These are phyloP conservation scores for Alternaria tenuissima DNA, from an alignment of 2,329 filamentous ascomycete genomes.

Conservation along the genomic window DNA sequence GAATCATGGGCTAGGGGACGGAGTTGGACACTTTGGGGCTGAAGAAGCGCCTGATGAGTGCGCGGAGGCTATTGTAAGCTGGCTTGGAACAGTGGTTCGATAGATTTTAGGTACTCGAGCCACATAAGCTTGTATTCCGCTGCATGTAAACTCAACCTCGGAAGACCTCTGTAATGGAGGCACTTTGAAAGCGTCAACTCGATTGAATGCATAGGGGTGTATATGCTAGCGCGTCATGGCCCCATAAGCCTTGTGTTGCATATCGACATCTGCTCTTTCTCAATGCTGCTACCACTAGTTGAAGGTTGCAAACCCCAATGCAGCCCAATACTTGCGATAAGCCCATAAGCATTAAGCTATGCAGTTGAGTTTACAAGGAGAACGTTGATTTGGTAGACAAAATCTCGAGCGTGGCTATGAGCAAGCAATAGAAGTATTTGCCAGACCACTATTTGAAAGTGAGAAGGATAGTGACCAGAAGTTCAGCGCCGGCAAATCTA, in stretches of 20 bases:
- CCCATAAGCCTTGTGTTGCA: not conserved
- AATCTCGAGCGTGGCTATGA: constrained; percentile 9
- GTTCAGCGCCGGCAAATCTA: not conserved
- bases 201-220: not conserved
- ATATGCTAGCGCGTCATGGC: not conserved
- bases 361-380: too few relatives aligned
- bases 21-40: constrained; percentile 65
- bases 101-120: not conserved
- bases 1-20: constrained; percentile 58
- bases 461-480: constrained; percentile 9
- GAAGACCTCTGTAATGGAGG: not conserved
- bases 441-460: constrained; percentile 12
- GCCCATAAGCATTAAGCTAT: too few relatives aligned
- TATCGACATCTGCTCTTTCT: not conserved
- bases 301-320: not conserved
- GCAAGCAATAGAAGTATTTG: constrained; percentile 13
- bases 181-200: not conserved
- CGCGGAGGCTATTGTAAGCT: constrained; percentile 26
- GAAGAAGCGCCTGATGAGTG: constrained; percentile 62
- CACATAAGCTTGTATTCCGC: not conserved
- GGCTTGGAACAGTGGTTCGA: not conserved
- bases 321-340: too few relatives aligned
- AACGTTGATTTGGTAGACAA: constrained; percentile 11
- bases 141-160: not conserved
- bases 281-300: not conserved